phyloP scores from a whole-genome alignment of 148 eudicot genomes.

The Cornus controversa region DNA sequence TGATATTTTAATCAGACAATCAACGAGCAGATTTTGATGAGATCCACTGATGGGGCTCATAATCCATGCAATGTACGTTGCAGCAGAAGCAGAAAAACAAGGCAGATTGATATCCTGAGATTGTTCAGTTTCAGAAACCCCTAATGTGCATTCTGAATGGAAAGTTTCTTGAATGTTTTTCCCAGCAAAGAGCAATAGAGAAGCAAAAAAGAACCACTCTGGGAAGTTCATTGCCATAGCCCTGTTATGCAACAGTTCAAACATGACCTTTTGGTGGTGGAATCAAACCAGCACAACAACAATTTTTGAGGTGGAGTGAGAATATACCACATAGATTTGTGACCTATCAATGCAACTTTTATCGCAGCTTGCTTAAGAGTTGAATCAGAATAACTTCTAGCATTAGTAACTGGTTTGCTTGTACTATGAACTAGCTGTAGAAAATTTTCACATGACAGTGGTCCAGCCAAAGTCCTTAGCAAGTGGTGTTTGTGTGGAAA shows the following conservation, averaged over 20 bases:
- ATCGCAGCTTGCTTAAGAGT: slow-evolving; percentile 22
- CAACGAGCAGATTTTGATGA: slow-evolving; percentile 25
- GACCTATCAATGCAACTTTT: slow-evolving; percentile 22
- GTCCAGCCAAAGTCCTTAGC: slow-evolving; percentile 41
- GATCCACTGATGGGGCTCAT: slow-evolving; percentile 37
- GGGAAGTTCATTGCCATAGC: slow-evolving; percentile 44
- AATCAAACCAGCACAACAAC: slow-evolving; percentile 4
- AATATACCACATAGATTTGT: slow-evolving; percentile 39
- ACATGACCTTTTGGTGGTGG: background rate
- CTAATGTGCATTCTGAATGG: background rate
- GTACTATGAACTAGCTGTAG: slow-evolving; percentile 24
- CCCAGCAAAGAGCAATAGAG: slow-evolving; percentile 29
- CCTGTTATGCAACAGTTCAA: slow-evolving; percentile 26
- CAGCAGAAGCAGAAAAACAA: slow-evolving; percentile 25
- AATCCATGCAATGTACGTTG: slow-evolving; percentile 51
- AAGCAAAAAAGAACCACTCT: slow-evolving; percentile 39
- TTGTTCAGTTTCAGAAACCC: slow-evolving; percentile 8
- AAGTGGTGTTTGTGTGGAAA: slow-evolving; percentile 38
- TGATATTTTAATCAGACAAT: slow-evolving; percentile 34
- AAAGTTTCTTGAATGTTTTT: background rate
- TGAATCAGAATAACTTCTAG: slow-evolving; percentile 17
- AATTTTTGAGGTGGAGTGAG: background rate
- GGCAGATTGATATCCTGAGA: background rate
- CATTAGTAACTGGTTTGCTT: slow-evolving; percentile 15
- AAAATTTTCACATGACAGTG: slow-evolving; percentile 33